phyloP scores from a whole-genome alignment of 2,329 filamentous ascomycete species.

The Pseudodiploospora longispora region DNA sequence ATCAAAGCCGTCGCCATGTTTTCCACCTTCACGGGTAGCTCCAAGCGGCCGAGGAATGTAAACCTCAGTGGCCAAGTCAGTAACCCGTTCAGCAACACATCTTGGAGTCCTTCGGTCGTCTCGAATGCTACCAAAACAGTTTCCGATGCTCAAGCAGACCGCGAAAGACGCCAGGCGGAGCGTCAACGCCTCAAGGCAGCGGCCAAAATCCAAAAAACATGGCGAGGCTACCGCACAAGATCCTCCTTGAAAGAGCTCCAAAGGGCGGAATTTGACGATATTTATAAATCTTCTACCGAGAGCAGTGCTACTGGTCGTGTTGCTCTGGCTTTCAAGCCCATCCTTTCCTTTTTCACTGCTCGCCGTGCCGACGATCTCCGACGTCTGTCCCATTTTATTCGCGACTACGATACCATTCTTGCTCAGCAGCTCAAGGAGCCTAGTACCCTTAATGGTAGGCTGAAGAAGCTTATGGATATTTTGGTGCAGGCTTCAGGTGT shows the following conservation, averaged over 20 bases:
- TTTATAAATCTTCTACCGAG: constrained; percentile 36
- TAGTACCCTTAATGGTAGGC: constrained; percentile 19
- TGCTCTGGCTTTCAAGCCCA: constrained; percentile 35
- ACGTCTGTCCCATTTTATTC: constrained; percentile 37
- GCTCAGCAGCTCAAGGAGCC: constrained; percentile 27
- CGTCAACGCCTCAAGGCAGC: constrained; percentile 68
- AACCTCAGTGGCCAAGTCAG: constrained; percentile 80
- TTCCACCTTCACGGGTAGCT: constrained; percentile 81
- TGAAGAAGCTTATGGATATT: constrained; percentile 27
- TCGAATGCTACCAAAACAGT: constrained; percentile 68
- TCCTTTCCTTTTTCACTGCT: constrained; percentile 42
- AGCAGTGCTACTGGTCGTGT: constrained; percentile 27
- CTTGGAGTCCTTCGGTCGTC: constrained; percentile 47
- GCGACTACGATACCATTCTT: constrained; percentile 31
- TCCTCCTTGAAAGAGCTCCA: constrained; percentile 47
- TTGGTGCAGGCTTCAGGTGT: constrained; percentile 27
- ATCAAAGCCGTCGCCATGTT: constrained; percentile 54
- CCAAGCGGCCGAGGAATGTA: constrained; percentile 79
- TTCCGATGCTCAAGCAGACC: constrained; percentile 79
- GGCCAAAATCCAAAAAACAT: constrained; percentile 66
- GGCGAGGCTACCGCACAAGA: constrained; percentile 68
- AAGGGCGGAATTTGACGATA: constrained; percentile 54
- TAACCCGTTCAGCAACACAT: constrained; percentile 68
- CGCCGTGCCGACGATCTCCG: constrained; percentile 36
- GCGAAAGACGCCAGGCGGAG: constrained; percentile 71